A percentile compares a stretch with the other conserved stretches of the same genome.
Evolutionary conservation across 2,329 filamentous ascomycete species (phyloP).

Genomic region (Trichoderma gracile): DNA sequence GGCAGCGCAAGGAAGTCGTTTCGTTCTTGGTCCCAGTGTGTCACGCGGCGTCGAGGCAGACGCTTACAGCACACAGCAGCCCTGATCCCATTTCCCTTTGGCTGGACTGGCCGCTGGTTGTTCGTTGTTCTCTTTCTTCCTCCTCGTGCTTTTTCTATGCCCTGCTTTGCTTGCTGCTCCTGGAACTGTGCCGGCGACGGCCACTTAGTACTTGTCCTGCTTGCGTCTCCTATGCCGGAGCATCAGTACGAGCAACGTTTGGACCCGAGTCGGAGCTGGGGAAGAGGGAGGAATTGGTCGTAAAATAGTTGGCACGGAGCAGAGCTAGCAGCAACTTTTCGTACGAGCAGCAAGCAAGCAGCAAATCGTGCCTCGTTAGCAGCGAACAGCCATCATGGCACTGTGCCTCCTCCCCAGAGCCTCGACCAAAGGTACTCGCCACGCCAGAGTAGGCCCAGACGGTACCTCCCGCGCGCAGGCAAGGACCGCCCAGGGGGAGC

Average conservation of each 20-base stretch:
- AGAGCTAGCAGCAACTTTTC: not conserved
- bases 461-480: not conserved
- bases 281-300: not conserved
- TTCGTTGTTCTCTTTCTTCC: not conserved
- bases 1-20: constrained; percentile 3
- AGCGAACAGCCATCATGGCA: not conserved
- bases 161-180: not conserved
- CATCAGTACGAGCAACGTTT: not conserved
- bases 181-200: not conserved
- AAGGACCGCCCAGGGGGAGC: not conserved
- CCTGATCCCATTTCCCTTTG: constrained; percentile 15
- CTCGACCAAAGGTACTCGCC: too few species aligned
- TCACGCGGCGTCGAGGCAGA: constrained; percentile 23
- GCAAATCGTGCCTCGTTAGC: not conserved
- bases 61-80: constrained; percentile 22
- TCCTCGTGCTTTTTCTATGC: not conserved
- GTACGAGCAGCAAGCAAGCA: not conserved
- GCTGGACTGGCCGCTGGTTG: not conserved
- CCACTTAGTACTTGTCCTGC: constrained; percentile 9
- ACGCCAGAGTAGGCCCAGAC: too few species aligned
- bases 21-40: constrained; percentile 12
- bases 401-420: too few species aligned
- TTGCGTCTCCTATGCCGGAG: constrained; percentile 16
- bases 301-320: constrained; percentile 2
- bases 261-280: not conserved